Conservation (phyloP, 2,329 filamentous ascomycete genomes). For the Erysiphe pulchra region DNA sequence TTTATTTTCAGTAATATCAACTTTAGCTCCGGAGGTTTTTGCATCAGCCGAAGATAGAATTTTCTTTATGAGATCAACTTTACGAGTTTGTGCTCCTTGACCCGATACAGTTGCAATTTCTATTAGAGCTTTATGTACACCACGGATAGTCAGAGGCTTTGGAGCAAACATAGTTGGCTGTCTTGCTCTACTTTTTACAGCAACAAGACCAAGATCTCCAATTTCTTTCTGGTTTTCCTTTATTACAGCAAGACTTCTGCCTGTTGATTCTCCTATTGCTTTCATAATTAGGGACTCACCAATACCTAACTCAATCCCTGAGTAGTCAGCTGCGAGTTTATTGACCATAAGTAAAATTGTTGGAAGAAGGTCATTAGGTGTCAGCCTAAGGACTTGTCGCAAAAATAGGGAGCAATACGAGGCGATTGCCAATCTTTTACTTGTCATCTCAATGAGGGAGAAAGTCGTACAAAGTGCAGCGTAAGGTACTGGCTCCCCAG, state of each 20-base stretch:
- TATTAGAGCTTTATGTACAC: constrained; percentile 72
- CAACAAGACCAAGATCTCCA: constrained; percentile 80
- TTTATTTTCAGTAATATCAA: constrained; percentile 80
- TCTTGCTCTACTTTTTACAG: constrained; percentile 81
- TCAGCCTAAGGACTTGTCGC: constrained; percentile 78
- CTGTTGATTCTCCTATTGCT: constrained; percentile 82
- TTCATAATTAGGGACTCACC: constrained; percentile 98
- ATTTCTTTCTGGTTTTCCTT: constrained; percentile 93
- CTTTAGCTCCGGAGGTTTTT: constrained; percentile 36
- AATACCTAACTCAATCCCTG: constrained; percentile 91
- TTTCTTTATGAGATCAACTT: constrained; percentile 90
- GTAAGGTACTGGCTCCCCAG: constrained; percentile 73
- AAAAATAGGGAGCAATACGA: constrained; percentile 79
- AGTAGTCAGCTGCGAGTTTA: constrained; percentile 88
- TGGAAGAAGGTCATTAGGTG: constrained; percentile 63
- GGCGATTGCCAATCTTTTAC: constrained; percentile 68
- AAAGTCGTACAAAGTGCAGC: constrained; percentile 87
- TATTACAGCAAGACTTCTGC: constrained; percentile 66
- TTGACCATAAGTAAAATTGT: constrained; percentile 93
- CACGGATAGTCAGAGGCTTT: constrained; percentile 63
- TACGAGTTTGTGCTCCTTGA: constrained; percentile 67
- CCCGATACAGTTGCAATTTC: constrained; percentile 69
- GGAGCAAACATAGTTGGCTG: constrained; percentile 98
- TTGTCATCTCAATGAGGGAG: constrained; percentile 81
- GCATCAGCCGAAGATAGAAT: constrained; percentile 75